Evolutionary conservation across 768 basidiomycete genomes (phyloP).

Genomic region (Lentinus brumalis): DNA sequence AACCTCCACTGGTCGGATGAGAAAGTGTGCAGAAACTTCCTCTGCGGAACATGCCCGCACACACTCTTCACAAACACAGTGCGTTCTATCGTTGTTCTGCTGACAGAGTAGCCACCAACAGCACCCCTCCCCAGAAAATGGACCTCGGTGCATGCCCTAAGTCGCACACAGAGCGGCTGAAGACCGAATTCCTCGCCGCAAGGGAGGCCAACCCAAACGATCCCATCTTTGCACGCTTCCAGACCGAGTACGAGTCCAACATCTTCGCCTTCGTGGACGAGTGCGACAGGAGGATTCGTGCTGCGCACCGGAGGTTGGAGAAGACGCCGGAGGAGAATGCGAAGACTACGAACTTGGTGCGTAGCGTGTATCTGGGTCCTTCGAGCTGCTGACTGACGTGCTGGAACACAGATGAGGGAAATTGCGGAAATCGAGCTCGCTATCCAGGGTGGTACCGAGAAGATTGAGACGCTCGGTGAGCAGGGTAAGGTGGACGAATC

Average conservation of each 20-base stretch:
- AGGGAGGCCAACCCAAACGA: conserved; percentile 75
- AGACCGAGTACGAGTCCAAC: conserved; percentile 94
- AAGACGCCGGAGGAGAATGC: conserved; percentile 99
- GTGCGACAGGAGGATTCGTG: conserved; percentile 93
- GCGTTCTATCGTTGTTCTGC: conserved; percentile 28
- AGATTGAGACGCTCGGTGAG: conserved; percentile 95
- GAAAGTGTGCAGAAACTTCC: conserved; percentile 97
- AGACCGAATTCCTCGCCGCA: conserved; percentile 84
- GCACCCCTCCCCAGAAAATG: conserved; percentile 78
- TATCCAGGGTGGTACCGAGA: conserved; percentile 97
- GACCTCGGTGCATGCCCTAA: conserved; percentile 97
- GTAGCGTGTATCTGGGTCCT: conserved; percentile 25
- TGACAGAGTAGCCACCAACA: conserved; percentile 2
- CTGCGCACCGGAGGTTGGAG: conserved; percentile 92
- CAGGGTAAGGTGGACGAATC: conserved; percentile 99
- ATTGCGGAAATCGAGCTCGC: conserved; percentile 99
- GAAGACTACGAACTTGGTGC: conserved; percentile 92
- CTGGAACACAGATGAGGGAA: conserved; percentile 82
- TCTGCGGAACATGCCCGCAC: conserved; percentile 99
- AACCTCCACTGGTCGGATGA: conserved; percentile 94
- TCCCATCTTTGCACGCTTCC: conserved; percentile 83
- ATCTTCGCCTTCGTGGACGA: conserved; percentile 97
- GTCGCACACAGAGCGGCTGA: conserved; percentile 91
- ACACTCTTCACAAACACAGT: conserved; percentile 98
- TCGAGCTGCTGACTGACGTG: background rate